Evolutionary conservation across 345 rosid genomes (phyloP).

Genomic region (Clausena lansium): DNA sequence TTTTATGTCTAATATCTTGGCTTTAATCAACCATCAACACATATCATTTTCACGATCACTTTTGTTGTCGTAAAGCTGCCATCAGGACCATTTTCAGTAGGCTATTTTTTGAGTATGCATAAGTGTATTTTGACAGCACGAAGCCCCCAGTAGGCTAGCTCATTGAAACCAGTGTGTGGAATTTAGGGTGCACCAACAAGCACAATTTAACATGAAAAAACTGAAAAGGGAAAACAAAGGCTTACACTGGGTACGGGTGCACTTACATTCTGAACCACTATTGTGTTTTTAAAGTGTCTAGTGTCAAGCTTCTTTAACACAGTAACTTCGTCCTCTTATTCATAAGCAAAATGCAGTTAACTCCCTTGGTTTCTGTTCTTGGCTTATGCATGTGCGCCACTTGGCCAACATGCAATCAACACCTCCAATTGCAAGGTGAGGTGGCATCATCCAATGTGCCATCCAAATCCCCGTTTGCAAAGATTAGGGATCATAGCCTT

Average conservation of each 20-base stretch:
- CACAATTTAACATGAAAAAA: not conserved
- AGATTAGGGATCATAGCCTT: not conserved
- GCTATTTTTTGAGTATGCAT: not conserved
- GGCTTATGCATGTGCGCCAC: not conserved
- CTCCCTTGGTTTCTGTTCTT: not conserved
- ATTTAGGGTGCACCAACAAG: not conserved
- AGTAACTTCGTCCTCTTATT: not conserved
- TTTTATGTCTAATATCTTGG: not conserved
- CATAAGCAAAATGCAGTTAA: not conserved
- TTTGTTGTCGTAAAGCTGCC: not conserved
- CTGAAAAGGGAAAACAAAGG: not conserved
- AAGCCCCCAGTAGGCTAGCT: not conserved
- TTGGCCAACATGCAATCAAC: not conserved
- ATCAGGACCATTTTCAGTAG: not conserved
- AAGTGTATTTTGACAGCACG: not conserved
- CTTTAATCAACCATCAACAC: not conserved
- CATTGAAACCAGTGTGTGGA: not conserved
- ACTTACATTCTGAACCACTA: not conserved
- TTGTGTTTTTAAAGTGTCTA: not conserved
- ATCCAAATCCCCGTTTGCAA: not conserved
- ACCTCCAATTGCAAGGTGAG: not conserved
- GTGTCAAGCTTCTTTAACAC: not conserved
- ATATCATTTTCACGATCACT: not conserved
- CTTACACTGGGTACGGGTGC: not conserved
- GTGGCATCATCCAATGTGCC: not conserved